Conservation (phyloP, 495 filamentous ascomycete genomes). For the Podospora fimiseda region DNA sequence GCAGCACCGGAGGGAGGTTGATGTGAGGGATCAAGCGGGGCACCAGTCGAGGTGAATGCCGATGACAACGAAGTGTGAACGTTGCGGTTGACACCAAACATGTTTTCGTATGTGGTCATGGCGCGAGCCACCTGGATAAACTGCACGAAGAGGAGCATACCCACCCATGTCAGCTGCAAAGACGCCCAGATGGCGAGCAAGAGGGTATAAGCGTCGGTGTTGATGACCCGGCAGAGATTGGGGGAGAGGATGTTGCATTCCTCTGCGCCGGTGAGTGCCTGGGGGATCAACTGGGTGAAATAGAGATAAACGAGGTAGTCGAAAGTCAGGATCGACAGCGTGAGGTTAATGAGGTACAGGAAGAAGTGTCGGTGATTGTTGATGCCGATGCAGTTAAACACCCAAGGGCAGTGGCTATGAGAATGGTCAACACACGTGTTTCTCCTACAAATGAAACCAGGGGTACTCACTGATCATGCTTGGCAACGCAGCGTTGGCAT, state of each 20-base stretch:
- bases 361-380: constrained; percentile 97
- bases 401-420: constrained; percentile 93
- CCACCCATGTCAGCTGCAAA: constrained; percentile 85
- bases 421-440: background rate
- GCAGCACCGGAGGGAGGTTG: constrained; percentile 33
- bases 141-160: constrained; percentile 91
- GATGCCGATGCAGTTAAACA: constrained; percentile 88
- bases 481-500: constrained; percentile 87
- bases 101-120: constrained; percentile 92
- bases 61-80: constrained; percentile 62
- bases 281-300: constrained; percentile 32
- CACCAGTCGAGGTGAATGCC: constrained; percentile 71
- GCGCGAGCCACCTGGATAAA: constrained; percentile 84
- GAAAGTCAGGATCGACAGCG: constrained; percentile 65
- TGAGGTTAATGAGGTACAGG: constrained; percentile 71
- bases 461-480: constrained; percentile 83
- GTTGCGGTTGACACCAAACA: constrained; percentile 61
- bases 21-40: constrained; percentile 52
- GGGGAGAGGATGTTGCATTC: constrained; percentile 73
- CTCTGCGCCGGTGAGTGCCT: constrained; percentile 25
- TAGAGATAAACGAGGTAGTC: constrained; percentile 42
- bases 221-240: constrained; percentile 62
- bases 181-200: constrained; percentile 69
- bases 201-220: constrained; percentile 77
- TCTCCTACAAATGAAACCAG: background rate